Base-by-base conservation (phyloP, 2,329 filamentous ascomycete species). In the Sarocladium strictum region DNA sequence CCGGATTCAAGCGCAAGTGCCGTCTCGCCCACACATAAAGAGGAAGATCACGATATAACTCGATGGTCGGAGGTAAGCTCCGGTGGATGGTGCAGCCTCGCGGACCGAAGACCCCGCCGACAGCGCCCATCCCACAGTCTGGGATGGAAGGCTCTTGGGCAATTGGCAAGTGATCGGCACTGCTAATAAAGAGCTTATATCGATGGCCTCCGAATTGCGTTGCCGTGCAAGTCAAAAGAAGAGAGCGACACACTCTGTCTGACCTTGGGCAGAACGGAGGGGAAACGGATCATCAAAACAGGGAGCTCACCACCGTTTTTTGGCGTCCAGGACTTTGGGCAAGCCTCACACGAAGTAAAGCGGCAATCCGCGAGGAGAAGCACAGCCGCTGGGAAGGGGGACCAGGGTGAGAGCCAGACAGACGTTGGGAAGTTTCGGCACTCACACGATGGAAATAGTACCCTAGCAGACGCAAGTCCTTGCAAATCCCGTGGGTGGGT, bases 401-500 rank as follows among this genome's bases (percentile, higher is more conserved):
- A 23, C 38, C 4, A 43, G 7, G 14, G n/a, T 7, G 9, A 43
- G n/a, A 7, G 21, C 7, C 38, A 43, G 6, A 23, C 15, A 40
- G 37, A 40, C 43, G 17, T 5, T 19, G 24, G 4, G 6, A 19
- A 21, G 40, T 43, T 9, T 43, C 40, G 40, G 40, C 15, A 43
- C 40, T 47, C 29, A 47, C 43, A 47, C 17, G 43, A 27, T 27
- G 43, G 43, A 29, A 47, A 47, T 23, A 47, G n/a, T n/a, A n/a
- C n/a, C n/a, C n/a, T n/a, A n/a, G 9, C 35, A 38, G 5, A 27
- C n/a, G 14, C 43, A 11, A n/a, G 3, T 3, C 9, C 43, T 7
- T 23, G 12, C 24, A n/a, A 47, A 47, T 7, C 43, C 43, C 43
- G 43, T 29, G 24, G n/a, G 43, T 47, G 43, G 43, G 43, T 47